These are phyloP conservation scores for Pneumocystis wakefieldiae DNA, from an alignment of 1,139 yeast genomes.

Conservation along the genomic window DNA sequence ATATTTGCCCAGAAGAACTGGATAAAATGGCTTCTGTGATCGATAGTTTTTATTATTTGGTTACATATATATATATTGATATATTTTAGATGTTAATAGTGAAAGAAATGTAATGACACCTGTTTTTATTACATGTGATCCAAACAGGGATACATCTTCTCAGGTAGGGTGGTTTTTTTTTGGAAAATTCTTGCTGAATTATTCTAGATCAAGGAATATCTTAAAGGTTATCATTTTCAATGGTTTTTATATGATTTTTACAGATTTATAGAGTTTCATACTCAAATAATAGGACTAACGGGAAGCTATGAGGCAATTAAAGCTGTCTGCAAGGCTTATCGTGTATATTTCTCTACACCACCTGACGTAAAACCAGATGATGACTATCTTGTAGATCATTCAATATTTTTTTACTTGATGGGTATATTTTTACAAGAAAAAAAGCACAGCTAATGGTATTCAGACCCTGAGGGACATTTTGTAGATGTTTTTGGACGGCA, in stretches of 20 bases:
- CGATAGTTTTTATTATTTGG: slow-evolving; percentile 25
- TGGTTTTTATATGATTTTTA: slow-evolving; percentile 49
- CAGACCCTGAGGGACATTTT: slow-evolving; percentile 84
- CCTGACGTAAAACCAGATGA: slow-evolving; percentile 87
- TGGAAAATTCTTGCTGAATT: slow-evolving; percentile 10
- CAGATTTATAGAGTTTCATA: slow-evolving; percentile 52
- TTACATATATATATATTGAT: not conserved
- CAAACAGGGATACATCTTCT: slow-evolving; percentile 80
- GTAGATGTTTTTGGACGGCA: slow-evolving; percentile 91
- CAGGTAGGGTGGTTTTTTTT: slow-evolving; percentile 24
- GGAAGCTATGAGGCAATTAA: slow-evolving; percentile 79
- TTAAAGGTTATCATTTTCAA: not conserved
- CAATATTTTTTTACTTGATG: slow-evolving; percentile 89
- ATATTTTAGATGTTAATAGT: not conserved
- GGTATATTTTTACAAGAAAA: slow-evolving; percentile 4
- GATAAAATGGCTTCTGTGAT: slow-evolving; percentile 78
- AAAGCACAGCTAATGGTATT: not conserved
- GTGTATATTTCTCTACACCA: slow-evolving; percentile 94
- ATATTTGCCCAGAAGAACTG: slow-evolving; percentile 92
- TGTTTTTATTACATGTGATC: slow-evolving; percentile 87
- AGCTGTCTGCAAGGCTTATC: slow-evolving; percentile 65
- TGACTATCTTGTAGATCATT: slow-evolving; percentile 90
- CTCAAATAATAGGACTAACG: slow-evolving; percentile 74
- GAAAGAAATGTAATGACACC: slow-evolving; percentile 28
- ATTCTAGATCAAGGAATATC: not conserved